A percentile compares a stretch with the other conserved stretches of the same genome.
These are phyloP conservation scores for Suillus alpinus DNA, from an alignment of 768 basidiomycete genomes.

Conservation along the genomic window DNA sequence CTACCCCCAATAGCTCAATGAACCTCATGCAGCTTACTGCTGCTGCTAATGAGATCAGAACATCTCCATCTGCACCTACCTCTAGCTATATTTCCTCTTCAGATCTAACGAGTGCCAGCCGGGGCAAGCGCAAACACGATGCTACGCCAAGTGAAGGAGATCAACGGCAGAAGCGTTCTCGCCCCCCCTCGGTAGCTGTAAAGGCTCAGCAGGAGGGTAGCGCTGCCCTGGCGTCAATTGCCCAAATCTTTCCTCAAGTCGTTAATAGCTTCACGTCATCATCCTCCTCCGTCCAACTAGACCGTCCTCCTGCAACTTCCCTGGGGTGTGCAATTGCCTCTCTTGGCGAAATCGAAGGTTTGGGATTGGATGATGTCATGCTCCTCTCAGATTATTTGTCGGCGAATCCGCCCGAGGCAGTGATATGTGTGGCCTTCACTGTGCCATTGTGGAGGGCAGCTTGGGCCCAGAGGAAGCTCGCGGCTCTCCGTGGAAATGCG, in stretches of 20 bases:
- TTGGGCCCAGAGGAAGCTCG: neutral
- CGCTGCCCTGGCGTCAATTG: no score
- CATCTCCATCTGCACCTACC: conserved; percentile 10
- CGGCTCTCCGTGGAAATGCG: neutral
- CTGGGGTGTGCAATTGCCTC: neutral
- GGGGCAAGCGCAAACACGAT: neutral
- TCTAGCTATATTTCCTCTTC: neutral
- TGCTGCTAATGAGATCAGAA: no score
- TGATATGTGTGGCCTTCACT: neutral
- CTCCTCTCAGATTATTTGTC: neutral
- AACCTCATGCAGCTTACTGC: no score
- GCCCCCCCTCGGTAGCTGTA: neutral
- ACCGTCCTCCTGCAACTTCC: neutral
- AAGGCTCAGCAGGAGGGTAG: neutral
- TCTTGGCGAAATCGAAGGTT: neutral
- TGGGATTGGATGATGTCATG: neutral
- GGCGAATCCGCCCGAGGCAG: neutral
- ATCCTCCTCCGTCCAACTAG: neutral
- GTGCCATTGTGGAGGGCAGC: neutral
- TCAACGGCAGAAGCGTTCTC: neutral
- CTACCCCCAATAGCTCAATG: no score
- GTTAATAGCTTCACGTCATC: neutral
- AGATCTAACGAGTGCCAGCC: neutral
- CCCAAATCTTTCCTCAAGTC: no score
- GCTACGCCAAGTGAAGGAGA: neutral